Conservation (phyloP, 768 basidiomycete genomes). For the Ramaria rubella region DNA sequence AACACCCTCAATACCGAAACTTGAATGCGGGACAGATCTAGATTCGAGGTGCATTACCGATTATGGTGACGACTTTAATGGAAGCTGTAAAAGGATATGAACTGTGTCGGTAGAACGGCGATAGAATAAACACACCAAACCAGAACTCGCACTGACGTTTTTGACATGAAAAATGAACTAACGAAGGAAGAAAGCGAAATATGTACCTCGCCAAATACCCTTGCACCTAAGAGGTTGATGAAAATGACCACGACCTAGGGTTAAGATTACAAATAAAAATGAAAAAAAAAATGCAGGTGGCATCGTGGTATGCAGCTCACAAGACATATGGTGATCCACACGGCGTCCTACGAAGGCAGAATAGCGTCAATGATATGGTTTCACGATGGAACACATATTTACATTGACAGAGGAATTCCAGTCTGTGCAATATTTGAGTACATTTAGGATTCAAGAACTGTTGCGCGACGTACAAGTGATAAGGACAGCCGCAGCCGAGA, state of each 20-base stretch:
- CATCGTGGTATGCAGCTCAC: no score
- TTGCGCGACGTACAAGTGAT: constrained; percentile 50
- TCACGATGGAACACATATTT: background rate
- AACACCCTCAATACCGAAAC: background rate
- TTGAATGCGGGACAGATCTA: background rate
- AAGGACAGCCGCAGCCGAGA: constrained; percentile 69
- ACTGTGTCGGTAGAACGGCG: constrained; percentile 24
- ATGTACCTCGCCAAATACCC: constrained; percentile 37
- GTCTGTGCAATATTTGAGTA: constrained; percentile 14
- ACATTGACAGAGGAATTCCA: constrained; percentile 42
- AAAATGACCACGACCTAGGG: constrained; percentile 52
- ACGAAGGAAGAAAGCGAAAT: background rate
- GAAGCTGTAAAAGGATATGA: constrained; percentile 33
- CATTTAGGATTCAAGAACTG: no score
- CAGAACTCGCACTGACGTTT: constrained; percentile 80
- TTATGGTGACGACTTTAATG: constrained; percentile 85
- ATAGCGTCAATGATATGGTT: background rate
- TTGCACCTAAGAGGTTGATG: constrained; percentile 73
- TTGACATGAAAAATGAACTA: background rate
- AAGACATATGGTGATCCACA: constrained; percentile 74
- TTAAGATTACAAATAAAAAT: no score
- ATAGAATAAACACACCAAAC: constrained; percentile 52
- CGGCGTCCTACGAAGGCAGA: constrained; percentile 45
- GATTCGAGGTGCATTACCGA: constrained; percentile 33
- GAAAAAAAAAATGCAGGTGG: no score